Base-by-base conservation (phyloP, 2,329 filamentous ascomycete genomes). In the Chrysoporthe deuterocubensis region DNA sequence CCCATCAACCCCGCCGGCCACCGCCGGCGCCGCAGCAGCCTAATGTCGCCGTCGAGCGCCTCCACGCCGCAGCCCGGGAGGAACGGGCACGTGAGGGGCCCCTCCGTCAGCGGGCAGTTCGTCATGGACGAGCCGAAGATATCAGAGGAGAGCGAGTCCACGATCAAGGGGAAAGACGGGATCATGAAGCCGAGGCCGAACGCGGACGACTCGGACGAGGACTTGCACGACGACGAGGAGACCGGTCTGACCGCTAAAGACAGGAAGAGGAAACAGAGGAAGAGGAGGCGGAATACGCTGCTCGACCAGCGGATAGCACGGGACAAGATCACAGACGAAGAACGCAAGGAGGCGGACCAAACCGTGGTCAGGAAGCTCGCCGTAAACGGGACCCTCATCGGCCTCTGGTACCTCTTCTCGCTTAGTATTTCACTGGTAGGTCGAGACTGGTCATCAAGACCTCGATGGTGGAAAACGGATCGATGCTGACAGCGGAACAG, bases 341-440 rank as follows among this genome's bases (percentile, higher is more conserved):
- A 95, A 80, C 89, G 89, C 79, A 90, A 89, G 74, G 82, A 93
- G 75, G 93, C 92, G 7, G 91, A 96, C 80, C 86, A 89, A 76
- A 89, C 85, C 74, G 87, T 98, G 50, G 71, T 93, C 61, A 90
- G 83, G 76, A 89, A 84, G 67, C 81, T 94, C 66, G 77, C 90
- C 67, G 82, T 94, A 75, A 97, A 98, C 78, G 86, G 84, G n/a
- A 75, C 86, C n/a, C 82, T 99, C 72, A 97, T 98, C 71, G 85
- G 87, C 34, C 80, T 96, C 71, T 99, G 96, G 95, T 96, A 89
- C 71, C 81, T 94, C 50, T 98, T 98, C 80, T 97, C 94, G 21
- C 87, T 98, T 72, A 93, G 92, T 62, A 97, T 97, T 77, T 97
- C 94, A 70, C 86, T 97, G 74, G 92, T 95, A 85, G 82, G 91